phyloP scores from a whole-genome alignment of 2,329 filamentous ascomycete species.

The Trichoderma sp. region DNA sequence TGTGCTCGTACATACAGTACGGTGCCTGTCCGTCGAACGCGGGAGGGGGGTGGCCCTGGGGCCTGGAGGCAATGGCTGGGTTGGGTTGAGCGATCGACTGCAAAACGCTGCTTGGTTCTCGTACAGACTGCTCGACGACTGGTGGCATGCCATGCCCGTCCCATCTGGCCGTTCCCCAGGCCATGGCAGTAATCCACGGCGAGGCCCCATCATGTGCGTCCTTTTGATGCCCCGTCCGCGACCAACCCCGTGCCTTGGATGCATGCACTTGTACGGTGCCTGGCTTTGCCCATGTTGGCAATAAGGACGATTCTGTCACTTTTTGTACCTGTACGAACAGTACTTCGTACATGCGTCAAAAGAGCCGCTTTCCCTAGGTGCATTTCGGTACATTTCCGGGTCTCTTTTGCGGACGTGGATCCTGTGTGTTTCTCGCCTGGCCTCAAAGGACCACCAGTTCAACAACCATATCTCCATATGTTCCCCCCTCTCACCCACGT shows the following conservation, averaged over 20 bases:
- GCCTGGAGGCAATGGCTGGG: neutral
- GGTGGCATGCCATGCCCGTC: neutral
- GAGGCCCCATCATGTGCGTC: constrained; percentile 6
- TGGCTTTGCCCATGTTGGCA: neutral
- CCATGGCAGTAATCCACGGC: constrained; percentile 3
- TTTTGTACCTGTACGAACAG: neutral
- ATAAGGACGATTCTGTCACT: neutral
- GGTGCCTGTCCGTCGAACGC: neutral
- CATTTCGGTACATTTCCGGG: constrained; percentile 14
- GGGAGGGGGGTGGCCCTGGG: constrained; percentile 8
- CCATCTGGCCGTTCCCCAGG: constrained; percentile 5
- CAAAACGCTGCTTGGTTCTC: neutral
- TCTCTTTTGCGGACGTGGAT: constrained; percentile 3
- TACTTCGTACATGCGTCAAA: neutral
- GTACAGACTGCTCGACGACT: neutral
- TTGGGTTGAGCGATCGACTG: constrained; percentile 16
- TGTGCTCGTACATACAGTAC: neutral
- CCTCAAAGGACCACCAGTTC: neutral
- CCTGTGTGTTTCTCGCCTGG: constrained; percentile 3
- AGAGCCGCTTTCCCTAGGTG: constrained; percentile 1
- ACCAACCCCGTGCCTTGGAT: neutral
- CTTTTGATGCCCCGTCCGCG: constrained; percentile 1
- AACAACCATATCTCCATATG: constrained; percentile 3
- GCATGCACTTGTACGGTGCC: neutral
- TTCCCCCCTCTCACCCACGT: neutral